phyloP scores from a whole-genome alignment of 2,329 filamentous ascomycete genomes.

The Sporothrix variecibatus region DNA sequence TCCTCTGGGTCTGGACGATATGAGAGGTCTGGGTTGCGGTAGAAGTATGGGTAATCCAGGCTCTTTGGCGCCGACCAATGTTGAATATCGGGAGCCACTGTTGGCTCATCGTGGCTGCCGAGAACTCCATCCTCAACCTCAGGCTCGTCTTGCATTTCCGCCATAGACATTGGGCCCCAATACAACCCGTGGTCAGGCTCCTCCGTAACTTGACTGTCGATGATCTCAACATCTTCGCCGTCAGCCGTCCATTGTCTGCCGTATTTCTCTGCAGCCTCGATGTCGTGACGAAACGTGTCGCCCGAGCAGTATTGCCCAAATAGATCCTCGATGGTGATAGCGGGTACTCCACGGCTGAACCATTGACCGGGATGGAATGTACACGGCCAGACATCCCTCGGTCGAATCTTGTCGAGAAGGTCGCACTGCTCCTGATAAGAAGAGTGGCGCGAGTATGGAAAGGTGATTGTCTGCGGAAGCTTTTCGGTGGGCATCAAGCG shows the following conservation, averaged over 20 bases:
- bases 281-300: constrained; percentile 64
- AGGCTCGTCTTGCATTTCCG: not conserved
- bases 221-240: not conserved
- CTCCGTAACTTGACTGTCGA: constrained; percentile 23
- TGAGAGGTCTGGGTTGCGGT: not conserved
- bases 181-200: not conserved
- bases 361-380: constrained; percentile 68
- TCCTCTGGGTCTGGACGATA: not conserved
- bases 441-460: constrained; percentile 88
- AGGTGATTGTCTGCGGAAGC: constrained; percentile 52
- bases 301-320: constrained; percentile 71
- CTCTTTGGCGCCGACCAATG: not conserved
- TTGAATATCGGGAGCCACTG: not conserved
- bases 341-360: constrained; percentile 50
- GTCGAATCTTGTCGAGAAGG: constrained; percentile 67
- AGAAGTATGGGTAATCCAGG: constrained; percentile 15
- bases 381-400: constrained; percentile 79
- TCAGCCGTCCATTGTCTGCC: not conserved
- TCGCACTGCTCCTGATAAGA: constrained; percentile 78
- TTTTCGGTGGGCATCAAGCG: no score
- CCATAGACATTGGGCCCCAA: not conserved
- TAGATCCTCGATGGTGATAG: constrained; percentile 63
- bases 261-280: constrained; percentile 18
- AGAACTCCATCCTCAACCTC: not conserved
- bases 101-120: no score